Evolutionary conservation across 2,329 filamentous ascomycete genomes (phyloP).

Genomic region (Lasiodiplodia sp.): DNA sequence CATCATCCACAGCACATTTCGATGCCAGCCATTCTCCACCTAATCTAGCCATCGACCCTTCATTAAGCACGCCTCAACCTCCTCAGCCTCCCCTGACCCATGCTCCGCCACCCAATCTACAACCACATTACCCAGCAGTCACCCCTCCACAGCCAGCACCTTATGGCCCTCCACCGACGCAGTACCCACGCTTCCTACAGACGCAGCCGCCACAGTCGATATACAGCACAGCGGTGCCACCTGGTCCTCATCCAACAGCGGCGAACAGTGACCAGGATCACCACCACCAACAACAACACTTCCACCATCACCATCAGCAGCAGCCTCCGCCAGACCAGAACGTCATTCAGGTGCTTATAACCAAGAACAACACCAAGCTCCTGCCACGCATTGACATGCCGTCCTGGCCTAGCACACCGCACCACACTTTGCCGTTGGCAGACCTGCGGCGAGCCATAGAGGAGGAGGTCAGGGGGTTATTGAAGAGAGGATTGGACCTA

Average conservation of each 20-base stretch:
- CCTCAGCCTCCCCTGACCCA: not conserved
- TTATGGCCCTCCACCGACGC: constrained; percentile 5
- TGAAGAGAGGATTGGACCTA: constrained; percentile 16
- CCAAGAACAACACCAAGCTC: constrained; percentile 25
- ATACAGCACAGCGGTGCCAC: not conserved
- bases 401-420: constrained; percentile 21
- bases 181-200: constrained; percentile 15
- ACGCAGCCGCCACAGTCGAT: constrained; percentile 7
- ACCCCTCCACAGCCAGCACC: not conserved
- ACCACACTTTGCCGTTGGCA: constrained; percentile 22
- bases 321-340: constrained; percentile 18
- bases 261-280: not conserved
- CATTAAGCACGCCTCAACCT: constrained; percentile 3
- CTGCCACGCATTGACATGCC: constrained; percentile 28
- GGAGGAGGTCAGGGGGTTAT: constrained; percentile 9
- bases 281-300: not conserved
- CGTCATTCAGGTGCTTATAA: constrained; percentile 28
- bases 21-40: constrained; percentile 32
- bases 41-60: constrained; percentile 8
- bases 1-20: not conserved
- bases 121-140: not conserved
- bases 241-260: not conserved
- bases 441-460: constrained; percentile 7
- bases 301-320: constrained; percentile 9
- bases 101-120: not conserved